A percentile compares a stretch with the other conserved stretches of the same genome.
Conservation (phyloP, 345 rosid genomes). For the Ceriops zippeliana region DNA sequence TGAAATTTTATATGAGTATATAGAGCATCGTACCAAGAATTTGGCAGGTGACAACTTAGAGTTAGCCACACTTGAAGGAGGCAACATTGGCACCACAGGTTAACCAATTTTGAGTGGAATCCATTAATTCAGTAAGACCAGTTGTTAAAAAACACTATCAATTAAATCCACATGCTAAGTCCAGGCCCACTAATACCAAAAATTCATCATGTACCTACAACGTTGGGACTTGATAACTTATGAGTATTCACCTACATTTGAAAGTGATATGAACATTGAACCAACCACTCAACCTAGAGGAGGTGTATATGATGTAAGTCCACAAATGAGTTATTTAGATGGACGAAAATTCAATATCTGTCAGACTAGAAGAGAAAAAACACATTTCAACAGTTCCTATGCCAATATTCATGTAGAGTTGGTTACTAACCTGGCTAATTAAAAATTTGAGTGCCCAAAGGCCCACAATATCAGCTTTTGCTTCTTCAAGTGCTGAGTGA, state of each 20-base stretch:
- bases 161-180: background rate
- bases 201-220: no score
- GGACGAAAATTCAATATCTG: background rate
- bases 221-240: no score
- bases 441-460: slow-evolving; percentile 91
- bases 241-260: background rate
- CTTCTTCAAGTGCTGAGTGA: slow-evolving; percentile 89
- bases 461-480: slow-evolving; percentile 95
- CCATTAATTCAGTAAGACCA: background rate
- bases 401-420: background rate
- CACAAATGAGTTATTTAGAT: background rate
- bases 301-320: background rate
- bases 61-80: no score
- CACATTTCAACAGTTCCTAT: background rate
- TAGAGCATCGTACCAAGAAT: no score
- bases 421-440: slow-evolving; percentile 52
- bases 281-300: background rate
- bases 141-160: background rate
- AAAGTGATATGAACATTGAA: background rate
- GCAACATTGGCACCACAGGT: no score
- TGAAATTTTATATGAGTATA: no score
- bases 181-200: background rate
- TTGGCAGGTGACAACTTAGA: no score
- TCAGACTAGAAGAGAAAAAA: background rate
- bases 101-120: no score